Conservation (phyloP, 2,329 filamentous ascomycete genomes). For the Sporothrix inflata region DNA sequence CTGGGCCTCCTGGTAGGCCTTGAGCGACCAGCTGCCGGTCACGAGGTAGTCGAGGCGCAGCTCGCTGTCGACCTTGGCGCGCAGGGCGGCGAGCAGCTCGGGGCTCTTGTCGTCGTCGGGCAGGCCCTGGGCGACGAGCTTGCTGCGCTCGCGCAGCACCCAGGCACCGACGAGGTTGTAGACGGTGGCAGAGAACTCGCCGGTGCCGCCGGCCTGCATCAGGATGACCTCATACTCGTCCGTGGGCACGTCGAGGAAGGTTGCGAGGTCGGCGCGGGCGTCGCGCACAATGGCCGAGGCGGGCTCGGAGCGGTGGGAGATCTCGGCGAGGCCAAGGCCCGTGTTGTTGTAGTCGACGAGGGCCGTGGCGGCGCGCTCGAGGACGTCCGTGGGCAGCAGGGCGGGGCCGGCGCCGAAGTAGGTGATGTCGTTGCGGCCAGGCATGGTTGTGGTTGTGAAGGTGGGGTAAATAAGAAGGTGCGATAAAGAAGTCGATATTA, state of each 20-base stretch:
- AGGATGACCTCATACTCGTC: constrained; percentile 86
- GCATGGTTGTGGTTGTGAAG: constrained; percentile 29
- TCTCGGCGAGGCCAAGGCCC: constrained; percentile 85
- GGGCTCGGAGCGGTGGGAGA: constrained; percentile 81
- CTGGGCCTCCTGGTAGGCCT: constrained; percentile 81
- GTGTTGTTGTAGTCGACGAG: constrained; percentile 81
- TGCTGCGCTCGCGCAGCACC: constrained; percentile 70
- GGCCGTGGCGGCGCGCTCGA: constrained; percentile 74
- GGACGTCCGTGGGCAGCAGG: constrained; percentile 77
- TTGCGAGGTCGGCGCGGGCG: constrained; percentile 72
- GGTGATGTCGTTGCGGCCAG: constrained; percentile 34
- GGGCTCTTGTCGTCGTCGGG: constrained; percentile 45
- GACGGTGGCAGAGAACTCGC: constrained; percentile 80
- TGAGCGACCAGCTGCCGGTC: constrained; percentile 88
- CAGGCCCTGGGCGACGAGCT: constrained; percentile 51
- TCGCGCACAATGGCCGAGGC: constrained; percentile 79
- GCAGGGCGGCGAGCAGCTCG: constrained; percentile 44
- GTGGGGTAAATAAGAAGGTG: neutral
- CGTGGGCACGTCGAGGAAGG: constrained; percentile 72
- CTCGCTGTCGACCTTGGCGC: constrained; percentile 66
- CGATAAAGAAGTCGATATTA: neutral
- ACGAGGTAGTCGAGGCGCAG: constrained; percentile 87
- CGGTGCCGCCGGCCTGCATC: constrained; percentile 83
- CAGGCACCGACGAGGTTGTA: constrained; percentile 85
- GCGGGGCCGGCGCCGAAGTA: constrained; percentile 87